Conservation (phyloP, 2,329 filamentous ascomycete genomes). For the Blastomyces emzantsi region DNA sequence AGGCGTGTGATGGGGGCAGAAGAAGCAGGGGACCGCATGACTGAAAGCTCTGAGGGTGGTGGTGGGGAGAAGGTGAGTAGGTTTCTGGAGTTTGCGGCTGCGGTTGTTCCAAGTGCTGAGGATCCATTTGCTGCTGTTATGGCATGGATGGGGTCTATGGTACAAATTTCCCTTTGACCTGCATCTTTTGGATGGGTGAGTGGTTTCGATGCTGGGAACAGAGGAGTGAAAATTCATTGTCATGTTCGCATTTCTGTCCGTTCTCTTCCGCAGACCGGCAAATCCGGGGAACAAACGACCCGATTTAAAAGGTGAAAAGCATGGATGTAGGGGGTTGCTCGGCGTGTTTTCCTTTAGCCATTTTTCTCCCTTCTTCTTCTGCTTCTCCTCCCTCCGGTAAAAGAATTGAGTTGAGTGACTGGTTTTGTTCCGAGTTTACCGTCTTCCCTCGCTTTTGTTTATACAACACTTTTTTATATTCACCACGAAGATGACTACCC, state of each 20-base stretch:
- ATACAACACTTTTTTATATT: neutral
- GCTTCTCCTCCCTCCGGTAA: neutral
- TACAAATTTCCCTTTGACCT: constrained; percentile 20
- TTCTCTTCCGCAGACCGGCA: neutral
- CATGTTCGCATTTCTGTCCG: neutral
- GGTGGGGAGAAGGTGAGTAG: constrained; percentile 27
- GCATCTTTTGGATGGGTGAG: neutral
- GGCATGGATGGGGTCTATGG: constrained; percentile 28
- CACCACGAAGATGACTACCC: neutral
- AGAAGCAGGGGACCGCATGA: neutral
- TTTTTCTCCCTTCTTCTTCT: neutral
- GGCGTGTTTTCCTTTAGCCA: neutral
- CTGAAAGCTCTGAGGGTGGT: neutral
- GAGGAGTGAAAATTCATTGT: neutral
- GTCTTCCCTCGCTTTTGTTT: neutral
- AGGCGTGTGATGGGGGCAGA: constrained; percentile 22
- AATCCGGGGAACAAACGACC: neutral
- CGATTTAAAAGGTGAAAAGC: neutral
- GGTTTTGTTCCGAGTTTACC: neutral
- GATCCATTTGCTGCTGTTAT: constrained; percentile 25
- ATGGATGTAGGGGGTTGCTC: neutral
- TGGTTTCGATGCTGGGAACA: neutral
- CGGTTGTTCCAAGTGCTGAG: constrained; percentile 35
- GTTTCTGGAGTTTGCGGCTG: constrained; percentile 44
- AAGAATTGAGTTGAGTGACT: neutral